These are phyloP conservation scores for Yamadazyma diospyri DNA, from an alignment of 1,139 yeast genomes.

Conservation along the genomic window DNA sequence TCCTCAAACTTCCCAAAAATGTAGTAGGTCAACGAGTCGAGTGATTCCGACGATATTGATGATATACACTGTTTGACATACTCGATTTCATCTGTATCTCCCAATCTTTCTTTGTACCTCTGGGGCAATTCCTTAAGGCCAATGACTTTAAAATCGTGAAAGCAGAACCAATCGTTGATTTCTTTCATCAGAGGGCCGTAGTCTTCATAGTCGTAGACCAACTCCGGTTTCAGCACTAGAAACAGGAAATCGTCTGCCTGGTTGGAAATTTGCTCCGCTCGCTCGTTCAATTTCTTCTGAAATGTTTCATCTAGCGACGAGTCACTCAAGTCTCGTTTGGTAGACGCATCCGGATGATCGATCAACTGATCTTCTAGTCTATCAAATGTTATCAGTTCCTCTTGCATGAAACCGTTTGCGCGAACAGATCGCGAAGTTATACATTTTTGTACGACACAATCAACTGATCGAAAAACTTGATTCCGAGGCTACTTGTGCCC, in stretches of 20 bases:
- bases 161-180: slow-evolving; percentile 62
- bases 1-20: slow-evolving; percentile 41
- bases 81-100: not conserved
- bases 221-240: slow-evolving; percentile 30
- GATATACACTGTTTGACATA: slow-evolving; percentile 3
- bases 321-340: slow-evolving; percentile 29
- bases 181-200: slow-evolving; percentile 40
- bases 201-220: slow-evolving; percentile 49
- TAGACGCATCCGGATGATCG: slow-evolving; percentile 43
- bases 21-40: slow-evolving; percentile 28
- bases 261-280: slow-evolving; percentile 37
- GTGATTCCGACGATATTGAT: slow-evolving; percentile 3
- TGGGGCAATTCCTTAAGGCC: slow-evolving; percentile 18
- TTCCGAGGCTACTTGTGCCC: slow-evolving; percentile 57
- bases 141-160: slow-evolving; percentile 40
- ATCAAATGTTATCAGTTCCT: slow-evolving; percentile 41
- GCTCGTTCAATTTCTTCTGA: slow-evolving; percentile 41
- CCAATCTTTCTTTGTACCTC: slow-evolving; percentile 10
- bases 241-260: slow-evolving; percentile 21
- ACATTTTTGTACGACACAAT: slow-evolving; percentile 1
- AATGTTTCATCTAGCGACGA: slow-evolving; percentile 41
- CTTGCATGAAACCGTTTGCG: slow-evolving; percentile 7
- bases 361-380: slow-evolving; percentile 45
- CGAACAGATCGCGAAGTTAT: not conserved
- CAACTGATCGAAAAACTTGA: slow-evolving; percentile 42